A percentile compares a stretch with the other conserved stretches of the same genome.
Evolutionary conservation across 2,329 filamentous ascomycete genomes (phyloP).

Genomic region (Colletotrichum karsti): DNA sequence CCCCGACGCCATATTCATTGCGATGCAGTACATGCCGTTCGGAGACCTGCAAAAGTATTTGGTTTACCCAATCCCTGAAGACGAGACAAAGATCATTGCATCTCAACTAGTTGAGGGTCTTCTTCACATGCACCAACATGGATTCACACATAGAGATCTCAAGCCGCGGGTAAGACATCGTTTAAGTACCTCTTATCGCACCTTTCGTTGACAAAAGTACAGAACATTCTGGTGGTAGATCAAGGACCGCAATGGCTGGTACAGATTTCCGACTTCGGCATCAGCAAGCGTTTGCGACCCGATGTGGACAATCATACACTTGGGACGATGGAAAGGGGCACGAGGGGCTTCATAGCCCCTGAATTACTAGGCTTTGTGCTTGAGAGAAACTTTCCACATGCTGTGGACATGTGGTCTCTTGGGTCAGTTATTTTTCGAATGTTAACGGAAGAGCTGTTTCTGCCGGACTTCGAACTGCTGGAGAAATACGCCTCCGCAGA

Average conservation of each 20-base stretch:
- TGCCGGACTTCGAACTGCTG: not conserved
- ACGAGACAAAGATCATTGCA: not conserved
- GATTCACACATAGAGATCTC: not conserved
- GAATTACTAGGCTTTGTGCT: not conserved
- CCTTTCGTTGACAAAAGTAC: not conserved
- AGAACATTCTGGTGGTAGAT: not conserved
- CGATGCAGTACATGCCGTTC: not conserved
- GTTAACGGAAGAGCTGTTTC: not conserved
- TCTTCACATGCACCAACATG: not conserved
- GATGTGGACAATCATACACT: not conserved
- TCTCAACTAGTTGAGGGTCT: not conserved
- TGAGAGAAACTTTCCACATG: not conserved
- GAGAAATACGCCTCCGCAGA: not conserved
- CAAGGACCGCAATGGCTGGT: not conserved
- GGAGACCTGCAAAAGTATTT: not conserved
- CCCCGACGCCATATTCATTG: not conserved
- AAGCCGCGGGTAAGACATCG: not conserved
- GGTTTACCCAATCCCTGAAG: not conserved
- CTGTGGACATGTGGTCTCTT: not conserved
- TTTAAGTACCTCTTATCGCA: too few species aligned
- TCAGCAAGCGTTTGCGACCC: not conserved
- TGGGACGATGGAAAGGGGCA: not conserved
- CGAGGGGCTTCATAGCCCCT: not conserved
- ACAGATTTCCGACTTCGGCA: not conserved
- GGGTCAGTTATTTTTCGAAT: not conserved